phyloP scores from a whole-genome alignment of 805 yeast genomes.

The Hanseniaspora mollemarum region DNA sequence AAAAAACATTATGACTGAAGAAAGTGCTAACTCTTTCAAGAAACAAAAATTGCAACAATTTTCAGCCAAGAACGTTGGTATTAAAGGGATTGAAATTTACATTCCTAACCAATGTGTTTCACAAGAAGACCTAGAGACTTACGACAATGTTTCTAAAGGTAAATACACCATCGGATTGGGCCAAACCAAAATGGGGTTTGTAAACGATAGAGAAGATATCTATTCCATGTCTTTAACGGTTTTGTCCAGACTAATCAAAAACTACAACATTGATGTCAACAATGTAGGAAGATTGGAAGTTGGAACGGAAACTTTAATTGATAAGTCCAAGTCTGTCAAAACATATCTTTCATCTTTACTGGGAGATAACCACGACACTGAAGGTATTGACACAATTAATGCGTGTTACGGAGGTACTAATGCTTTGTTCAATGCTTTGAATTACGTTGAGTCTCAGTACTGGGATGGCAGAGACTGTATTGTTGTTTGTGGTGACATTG shows the following conservation, averaged over 20 bases:
- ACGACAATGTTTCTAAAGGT: conserved; percentile 80
- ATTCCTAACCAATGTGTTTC: conserved; percentile 74
- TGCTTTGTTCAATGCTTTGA: conserved; percentile 83
- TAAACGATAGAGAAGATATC: conserved; percentile 93
- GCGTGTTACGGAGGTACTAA: conserved; percentile 99
- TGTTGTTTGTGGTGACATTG: conserved; percentile 96
- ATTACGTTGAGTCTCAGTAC: conserved; percentile 89
- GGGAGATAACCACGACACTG: conserved; percentile 78
- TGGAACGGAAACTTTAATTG: conserved; percentile 94
- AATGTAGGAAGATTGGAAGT: conserved; percentile 90
- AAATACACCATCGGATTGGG: conserved; percentile 98
- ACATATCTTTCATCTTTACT: conserved; percentile 90
- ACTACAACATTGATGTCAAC: conserved; percentile 71
- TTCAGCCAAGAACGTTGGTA: conserved; percentile 76
- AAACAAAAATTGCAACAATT: conserved; percentile 11
- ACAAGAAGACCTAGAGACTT: conserved; percentile 77
- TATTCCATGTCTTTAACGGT: conserved; percentile 92
- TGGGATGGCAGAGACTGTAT: conserved; percentile 99
- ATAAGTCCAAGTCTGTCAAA: conserved; percentile 93
- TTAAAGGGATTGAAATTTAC: conserved; percentile 89
- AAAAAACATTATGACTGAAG: conserved; percentile 2
- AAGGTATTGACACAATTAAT: conserved; percentile 90
- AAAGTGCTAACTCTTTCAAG: conserved; percentile 4
- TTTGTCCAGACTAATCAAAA: conserved; percentile 58
- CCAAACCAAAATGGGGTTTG: conserved; percentile 95